phyloP scores from a whole-genome alignment of 306 rosid genomes.

The Arachis stenosperma region DNA sequence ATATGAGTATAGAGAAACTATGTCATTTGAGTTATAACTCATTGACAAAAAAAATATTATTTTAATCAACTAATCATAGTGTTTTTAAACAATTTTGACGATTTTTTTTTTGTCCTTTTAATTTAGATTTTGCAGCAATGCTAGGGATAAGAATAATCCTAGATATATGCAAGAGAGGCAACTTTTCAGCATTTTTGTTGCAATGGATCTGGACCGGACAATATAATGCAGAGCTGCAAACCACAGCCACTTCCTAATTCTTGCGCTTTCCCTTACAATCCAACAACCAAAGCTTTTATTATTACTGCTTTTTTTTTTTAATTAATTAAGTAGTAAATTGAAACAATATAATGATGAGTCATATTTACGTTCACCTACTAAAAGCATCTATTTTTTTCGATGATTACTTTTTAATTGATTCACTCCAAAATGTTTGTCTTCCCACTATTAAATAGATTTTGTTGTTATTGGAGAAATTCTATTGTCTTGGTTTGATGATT shows the following conservation, averaged over 20 bases:
- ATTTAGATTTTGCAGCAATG: slow-evolving; percentile 49
- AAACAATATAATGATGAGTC: slow-evolving; percentile 30
- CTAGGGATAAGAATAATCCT: slow-evolving; percentile 31
- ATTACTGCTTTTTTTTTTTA: slow-evolving; percentile 21
- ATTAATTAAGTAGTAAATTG: slow-evolving; percentile 30
- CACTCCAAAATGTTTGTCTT: slow-evolving; percentile 5
- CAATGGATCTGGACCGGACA: slow-evolving; percentile 34
- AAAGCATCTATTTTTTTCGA: slow-evolving; percentile 11
- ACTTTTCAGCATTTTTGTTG: slow-evolving; percentile 42
- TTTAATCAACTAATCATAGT: not conserved
- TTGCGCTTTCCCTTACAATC: slow-evolving; percentile 38
- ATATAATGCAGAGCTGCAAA: not conserved
- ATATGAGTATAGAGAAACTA: too few relatives aligned
- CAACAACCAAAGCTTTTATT: slow-evolving; percentile 21
- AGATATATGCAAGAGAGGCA: slow-evolving; percentile 29
- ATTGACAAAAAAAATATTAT: too few relatives aligned
- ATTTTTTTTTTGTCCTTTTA: slow-evolving; percentile 2
- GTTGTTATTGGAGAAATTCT: not conserved
- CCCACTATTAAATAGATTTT: not conserved
- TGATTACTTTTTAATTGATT: slow-evolving; percentile 20
- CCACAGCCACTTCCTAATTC: slow-evolving; percentile 35
- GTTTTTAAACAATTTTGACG: not conserved
- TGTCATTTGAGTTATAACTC: too few relatives aligned
- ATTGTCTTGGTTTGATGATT: not conserved
- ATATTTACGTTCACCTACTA: slow-evolving; percentile 13